Evolutionary conservation across 129 eudicot genomes (phyloP), one percentile per base, ranked within the genome.

Genomic region (Helichrysum umbraculigerum): DNA sequence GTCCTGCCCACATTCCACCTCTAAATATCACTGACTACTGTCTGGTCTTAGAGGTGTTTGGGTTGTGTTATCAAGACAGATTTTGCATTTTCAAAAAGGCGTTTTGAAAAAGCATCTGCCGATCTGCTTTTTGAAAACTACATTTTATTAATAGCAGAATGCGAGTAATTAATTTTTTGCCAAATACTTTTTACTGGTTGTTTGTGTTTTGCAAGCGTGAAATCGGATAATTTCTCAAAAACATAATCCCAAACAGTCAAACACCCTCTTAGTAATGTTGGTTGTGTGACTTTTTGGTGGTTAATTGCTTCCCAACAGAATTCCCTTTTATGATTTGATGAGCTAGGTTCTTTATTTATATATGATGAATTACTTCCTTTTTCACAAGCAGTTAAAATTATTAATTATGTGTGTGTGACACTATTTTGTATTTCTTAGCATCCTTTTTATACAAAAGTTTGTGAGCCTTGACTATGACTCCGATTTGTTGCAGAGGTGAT

Each of bases 401-500:
- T 41, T 67, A 20, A n/a, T 37, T 67, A 67, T 58, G 63, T 37
- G n/a, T 64, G 14, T 66, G 28, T 65, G 28, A 17, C 50, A 66
- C 44, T 17, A 66, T 33, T 32, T 58, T 58, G 28, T 58, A 57
- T 57, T 17, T 66, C 17, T 14, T 4, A 2, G 68, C 59, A 39
- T 47, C 54, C n/a, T 47, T 47, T 47, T 47, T 47, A 0, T 47
- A 14, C 17, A 47, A 0, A 47, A 47, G 54, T 47, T 47, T 47
- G 17, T 44, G 16, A 44, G 52, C 60, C 62, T 74, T 85, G 65
- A 57, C 47, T 14, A 17, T 68, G 51, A 5, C 34, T 37, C 32
- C 39, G 14, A 35, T 71, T 76, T 75, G 16, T 66, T 78, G 88
- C 91, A 93, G 98, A 93, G 92, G 98, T 93, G 78, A 93, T 93